Evolutionary conservation across 306 rosid genomes (phyloP), one percentile per base, ranked within the genome.

Genomic region (Rosa rugosa): DNA sequence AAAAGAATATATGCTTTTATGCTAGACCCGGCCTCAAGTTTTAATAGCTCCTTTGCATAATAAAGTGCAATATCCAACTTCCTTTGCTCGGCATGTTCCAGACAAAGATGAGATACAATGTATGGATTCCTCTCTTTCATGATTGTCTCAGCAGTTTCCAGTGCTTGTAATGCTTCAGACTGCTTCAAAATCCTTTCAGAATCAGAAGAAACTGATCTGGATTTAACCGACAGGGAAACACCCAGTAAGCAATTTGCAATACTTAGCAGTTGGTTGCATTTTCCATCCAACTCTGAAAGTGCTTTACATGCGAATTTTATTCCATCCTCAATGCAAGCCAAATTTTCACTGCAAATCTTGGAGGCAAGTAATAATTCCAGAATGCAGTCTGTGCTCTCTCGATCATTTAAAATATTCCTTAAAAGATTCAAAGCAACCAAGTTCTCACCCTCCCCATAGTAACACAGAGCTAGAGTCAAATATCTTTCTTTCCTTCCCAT

Each of bases 41-140:
- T 79, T 75, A 94, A 20, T 57, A 92, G 77, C 82, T 87, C 78
- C 83, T 81, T 94, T 73, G 97, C 97, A 81, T 81, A 89, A 80
- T 84, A 60, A 72, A 89, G 87, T 56, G 97, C 97, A 50, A 75
- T 22, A 80, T 87, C 89, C 82, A 94, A 82, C 80, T 91, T 88
- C 75, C 97, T 84, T 75, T 91, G 97, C 82, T 94, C 98, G 18
- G 97, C 97, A 75, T 89, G 84, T 86, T 94, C 98, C 54, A 94
- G 86, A 79, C 95, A 91, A 77, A 94, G 97, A 84, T 92, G 88
- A 82, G 69, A 89, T 38, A 92, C 81, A 70, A 91, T 80, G 68
- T 85, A 82, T 5, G 98, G 94, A 85, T 87, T 87, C 42, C 83
- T 86, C 79, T 89, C 92, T 56, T n/a, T 86, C 89, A 80, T 88